Base-by-base conservation (phyloP, 768 basidiomycete genomes). In the Russula emetica region DNA sequence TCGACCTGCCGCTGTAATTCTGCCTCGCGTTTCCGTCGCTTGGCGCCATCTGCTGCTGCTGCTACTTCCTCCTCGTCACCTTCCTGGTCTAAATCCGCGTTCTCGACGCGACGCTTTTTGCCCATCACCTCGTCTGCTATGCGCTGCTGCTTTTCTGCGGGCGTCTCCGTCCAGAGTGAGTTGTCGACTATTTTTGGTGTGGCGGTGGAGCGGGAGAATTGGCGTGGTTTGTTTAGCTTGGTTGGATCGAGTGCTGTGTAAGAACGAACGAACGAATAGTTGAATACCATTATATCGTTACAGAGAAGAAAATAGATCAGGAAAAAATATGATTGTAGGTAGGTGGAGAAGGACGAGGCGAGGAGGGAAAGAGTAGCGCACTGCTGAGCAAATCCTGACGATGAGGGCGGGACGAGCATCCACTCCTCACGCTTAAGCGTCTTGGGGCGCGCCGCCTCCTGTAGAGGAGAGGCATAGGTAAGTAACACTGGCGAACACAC, bases 151-250 rank as follows among this genome's bases (percentile, higher is more conserved):
- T 88, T 82, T 72, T 98, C 93, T 0, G 87, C 87, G 0, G 97
- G 97, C 0, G 97, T 98, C 78, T 99, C 97, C 0, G 97, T 99
- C 97, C 97, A 99, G 14, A 96, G 79, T 2, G 86, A 86, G 60
- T 76, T 81, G 68, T 90, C 89, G 34, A 74, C 71, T 7, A 73
- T 68, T 8, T 75, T 75, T 50, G 78, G 74, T 1, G 78, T 75
- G 14, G 76, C 72, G 3, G 71, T 69, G 26, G 83, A 76, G 58
- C 82, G 79, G n/a, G 88, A 84, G 74, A 95, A 95, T 71, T 92
- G 88, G 24, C 92, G 85, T 2, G 84, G 77, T 73, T 85, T 88
- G 66, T 67, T 76, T 24, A 94, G 76, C 71, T 90, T 92, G 5
- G 90, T 86, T 0, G 94, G 90, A 74, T 99, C 96, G 38, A 96